A percentile compares a stretch with the other conserved stretches of the same genome.
Evolutionary conservation across 148 eudicot genomes (phyloP).

Genomic region (Camellia sinensis): DNA sequence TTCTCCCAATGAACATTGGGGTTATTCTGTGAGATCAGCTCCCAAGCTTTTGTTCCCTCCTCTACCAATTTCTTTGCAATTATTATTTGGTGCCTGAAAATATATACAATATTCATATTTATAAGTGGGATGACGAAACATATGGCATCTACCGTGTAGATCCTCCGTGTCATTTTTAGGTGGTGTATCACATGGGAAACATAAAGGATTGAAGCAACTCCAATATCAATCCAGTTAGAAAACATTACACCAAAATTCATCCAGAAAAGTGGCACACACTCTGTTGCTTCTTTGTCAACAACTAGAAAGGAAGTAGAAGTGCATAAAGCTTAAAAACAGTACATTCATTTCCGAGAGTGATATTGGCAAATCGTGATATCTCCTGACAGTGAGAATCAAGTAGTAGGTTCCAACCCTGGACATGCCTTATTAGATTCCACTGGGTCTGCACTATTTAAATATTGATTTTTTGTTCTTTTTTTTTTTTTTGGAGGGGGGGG

Average conservation of each 20-base stretch:
- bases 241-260: not conserved
- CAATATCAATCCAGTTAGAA: not conserved
- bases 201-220: not conserved
- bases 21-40: constrained; percentile 48
- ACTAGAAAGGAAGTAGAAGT: constrained; percentile 2
- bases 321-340: not conserved
- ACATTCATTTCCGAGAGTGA: not conserved
- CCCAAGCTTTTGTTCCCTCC: constrained; percentile 84
- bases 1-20: constrained; percentile 71
- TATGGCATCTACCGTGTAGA: not conserved
- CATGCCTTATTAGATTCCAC: not conserved
- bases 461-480: not conserved
- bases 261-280: not conserved
- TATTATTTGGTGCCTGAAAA: constrained; percentile 69
- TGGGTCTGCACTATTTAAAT: not conserved
- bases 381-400: not conserved
- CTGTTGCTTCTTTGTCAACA: constrained; percentile 1
- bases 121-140: not conserved
- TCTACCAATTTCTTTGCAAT: constrained; percentile 71
- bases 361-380: not conserved
- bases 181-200: not conserved
- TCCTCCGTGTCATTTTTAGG: not conserved
- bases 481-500: not conserved
- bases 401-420: not conserved
- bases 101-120: not conserved